Evolutionary conservation across 1,139 yeast species (phyloP).

Genomic region (Magnusiomyces fungicola): DNA sequence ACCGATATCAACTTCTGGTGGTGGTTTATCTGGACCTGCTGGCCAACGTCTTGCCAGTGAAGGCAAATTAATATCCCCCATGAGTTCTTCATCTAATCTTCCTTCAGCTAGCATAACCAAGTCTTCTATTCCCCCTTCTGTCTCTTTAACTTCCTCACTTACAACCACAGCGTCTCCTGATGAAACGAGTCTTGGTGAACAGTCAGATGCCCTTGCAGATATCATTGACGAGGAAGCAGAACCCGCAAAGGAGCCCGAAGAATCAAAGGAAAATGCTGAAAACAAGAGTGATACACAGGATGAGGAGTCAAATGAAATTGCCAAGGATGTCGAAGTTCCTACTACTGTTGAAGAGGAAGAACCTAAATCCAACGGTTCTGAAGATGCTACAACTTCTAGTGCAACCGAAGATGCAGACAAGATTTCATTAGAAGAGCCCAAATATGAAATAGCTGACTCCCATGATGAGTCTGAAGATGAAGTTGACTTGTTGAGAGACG

Average conservation of each 20-base stretch:
- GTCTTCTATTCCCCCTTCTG: constrained; percentile 5
- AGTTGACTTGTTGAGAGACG: constrained; percentile 13
- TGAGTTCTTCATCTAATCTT: constrained; percentile 6
- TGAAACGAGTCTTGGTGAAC: too few relatives aligned
- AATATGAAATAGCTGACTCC: not conserved
- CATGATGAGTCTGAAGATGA: constrained; percentile 9
- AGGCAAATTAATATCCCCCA: constrained; percentile 12
- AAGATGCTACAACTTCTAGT: not conserved
- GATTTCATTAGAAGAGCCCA: not conserved
- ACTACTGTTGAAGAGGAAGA: not conserved
- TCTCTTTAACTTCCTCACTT: not conserved
- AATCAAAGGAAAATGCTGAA: not conserved
- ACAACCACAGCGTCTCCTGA: not conserved
- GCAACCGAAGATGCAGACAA: not conserved
- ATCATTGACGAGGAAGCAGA: constrained; percentile 3
- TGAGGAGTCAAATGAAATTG: not conserved
- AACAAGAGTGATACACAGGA: not conserved
- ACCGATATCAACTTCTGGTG: not conserved
- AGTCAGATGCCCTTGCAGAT: constrained; percentile 1
- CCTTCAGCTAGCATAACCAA: constrained; percentile 10
- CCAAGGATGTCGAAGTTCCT: not conserved
- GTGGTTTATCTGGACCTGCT: not conserved
- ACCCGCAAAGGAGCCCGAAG: not conserved
- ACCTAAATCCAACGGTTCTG: not conserved
- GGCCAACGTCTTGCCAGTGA: not conserved